These are phyloP conservation scores for Coniosporium apollinis DNA, from an alignment of 495 filamentous ascomycete species.

Conservation along the genomic window DNA sequence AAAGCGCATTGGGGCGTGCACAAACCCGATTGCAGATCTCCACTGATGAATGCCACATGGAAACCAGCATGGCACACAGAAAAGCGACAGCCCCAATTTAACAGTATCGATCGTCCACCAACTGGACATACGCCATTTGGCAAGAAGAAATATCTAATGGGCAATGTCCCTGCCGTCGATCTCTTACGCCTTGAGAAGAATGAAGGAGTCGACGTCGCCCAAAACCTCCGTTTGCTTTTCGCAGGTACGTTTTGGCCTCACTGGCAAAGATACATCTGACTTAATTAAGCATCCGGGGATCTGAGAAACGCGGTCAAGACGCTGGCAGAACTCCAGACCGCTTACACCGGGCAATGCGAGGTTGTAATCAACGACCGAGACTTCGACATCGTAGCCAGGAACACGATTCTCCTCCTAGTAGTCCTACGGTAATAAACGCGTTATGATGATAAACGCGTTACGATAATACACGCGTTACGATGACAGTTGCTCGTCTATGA, in stretches of 20 bases:
- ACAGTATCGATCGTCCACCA: too few species aligned
- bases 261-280: slow-evolving; percentile 1
- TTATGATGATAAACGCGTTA: too few species aligned
- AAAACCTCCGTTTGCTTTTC: slow-evolving; percentile 23
- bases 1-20: slow-evolving; percentile 22
- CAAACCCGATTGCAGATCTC: slow-evolving; percentile 23
- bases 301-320: slow-evolving; percentile 29
- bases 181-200: slow-evolving; percentile 25
- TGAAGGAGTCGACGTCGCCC: slow-evolving; percentile 23
- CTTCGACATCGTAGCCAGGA: slow-evolving; percentile 27
- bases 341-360: slow-evolving; percentile 12
- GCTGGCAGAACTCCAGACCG: slow-evolving; percentile 18
- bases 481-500: too few species aligned
- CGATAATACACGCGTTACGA: too few species aligned
- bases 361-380: slow-evolving; percentile 30
- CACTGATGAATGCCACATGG: slow-evolving; percentile 16
- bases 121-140: slow-evolving; percentile 4
- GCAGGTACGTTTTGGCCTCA: slow-evolving; percentile 17
- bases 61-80: slow-evolving; percentile 16
- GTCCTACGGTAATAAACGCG: too few species aligned
- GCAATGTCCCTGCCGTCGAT: slow-evolving; percentile 29
- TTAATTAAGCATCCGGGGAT: slow-evolving; percentile 29
- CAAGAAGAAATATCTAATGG: slow-evolving; percentile 23
- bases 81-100: slow-evolving; percentile 17
- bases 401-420: slow-evolving; percentile 29